A percentile compares a stretch with the other conserved stretches of the same genome.
These are phyloP conservation scores for Quercus phellos DNA, from an alignment of 331 rosid genomes.

Conservation along the genomic window DNA sequence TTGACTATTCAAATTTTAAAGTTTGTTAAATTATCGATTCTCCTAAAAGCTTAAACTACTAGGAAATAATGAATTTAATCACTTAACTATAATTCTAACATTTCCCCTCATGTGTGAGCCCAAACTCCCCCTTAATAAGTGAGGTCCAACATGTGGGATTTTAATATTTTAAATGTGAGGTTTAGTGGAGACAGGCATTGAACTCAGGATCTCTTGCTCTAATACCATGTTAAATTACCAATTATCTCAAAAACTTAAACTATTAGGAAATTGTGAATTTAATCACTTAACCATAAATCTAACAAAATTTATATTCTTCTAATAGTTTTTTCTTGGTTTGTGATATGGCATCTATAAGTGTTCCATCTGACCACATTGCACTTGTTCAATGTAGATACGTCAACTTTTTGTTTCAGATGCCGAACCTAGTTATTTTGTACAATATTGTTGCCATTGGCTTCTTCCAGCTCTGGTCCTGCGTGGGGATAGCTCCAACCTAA, in stretches of 20 bases:
- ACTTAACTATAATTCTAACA: no score
- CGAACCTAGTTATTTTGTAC: conserved; percentile 73
- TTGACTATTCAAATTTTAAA: background rate
- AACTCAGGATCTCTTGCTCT: no score
- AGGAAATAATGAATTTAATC: no score
- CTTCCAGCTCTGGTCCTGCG: conserved; percentile 78
- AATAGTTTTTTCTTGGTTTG: background rate
- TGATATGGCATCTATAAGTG: background rate
- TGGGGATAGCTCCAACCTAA: conserved; percentile 55
- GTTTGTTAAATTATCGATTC: background rate
- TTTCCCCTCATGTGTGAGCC: no score
- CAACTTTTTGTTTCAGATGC: conserved; percentile 65
- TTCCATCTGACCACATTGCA: background rate
- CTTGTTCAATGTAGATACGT: conserved; percentile 54
- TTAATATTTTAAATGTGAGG: background rate
- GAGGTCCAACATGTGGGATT: no score
- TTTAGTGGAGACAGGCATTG: no score
- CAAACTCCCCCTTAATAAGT: no score
- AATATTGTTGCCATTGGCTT: conserved; percentile 84
- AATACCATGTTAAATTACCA: no score
- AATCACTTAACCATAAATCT: no score
- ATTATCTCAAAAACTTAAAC: no score
- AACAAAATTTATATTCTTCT: background rate
- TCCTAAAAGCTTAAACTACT: no score
- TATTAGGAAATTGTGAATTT: no score